Conservation (phyloP, 257 asterid species). For the Solanum etuberosum region DNA sequence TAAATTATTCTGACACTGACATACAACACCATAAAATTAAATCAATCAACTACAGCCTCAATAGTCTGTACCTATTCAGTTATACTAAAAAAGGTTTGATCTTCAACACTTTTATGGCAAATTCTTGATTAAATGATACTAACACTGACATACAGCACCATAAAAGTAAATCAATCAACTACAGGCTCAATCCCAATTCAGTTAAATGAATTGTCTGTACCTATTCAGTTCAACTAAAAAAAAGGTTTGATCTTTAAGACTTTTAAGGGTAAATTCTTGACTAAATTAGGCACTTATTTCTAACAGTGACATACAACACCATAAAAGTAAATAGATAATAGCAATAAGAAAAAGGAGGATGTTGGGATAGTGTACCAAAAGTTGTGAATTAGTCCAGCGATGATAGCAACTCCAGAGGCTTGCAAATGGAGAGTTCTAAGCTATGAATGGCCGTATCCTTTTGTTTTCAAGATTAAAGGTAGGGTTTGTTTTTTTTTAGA, state of each 20-base stretch:
- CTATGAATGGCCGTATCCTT: neutral
- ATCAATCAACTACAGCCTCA: neutral
- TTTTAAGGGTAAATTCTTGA: neutral
- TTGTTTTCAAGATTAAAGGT: neutral
- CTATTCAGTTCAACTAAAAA: neutral
- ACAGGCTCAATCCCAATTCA: neutral
- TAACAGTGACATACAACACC: neutral
- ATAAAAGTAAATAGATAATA: neutral
- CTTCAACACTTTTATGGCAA: neutral
- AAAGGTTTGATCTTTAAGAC: neutral
- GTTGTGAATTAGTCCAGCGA: neutral
- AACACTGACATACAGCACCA: neutral
- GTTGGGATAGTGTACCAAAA: neutral
- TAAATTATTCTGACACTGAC: neutral
- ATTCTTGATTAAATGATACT: neutral
- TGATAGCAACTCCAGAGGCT: neutral
- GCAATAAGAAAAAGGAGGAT: neutral
- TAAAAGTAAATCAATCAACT: neutral
- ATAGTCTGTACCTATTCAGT: neutral
- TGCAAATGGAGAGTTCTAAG: neutral
- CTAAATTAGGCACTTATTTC: neutral
- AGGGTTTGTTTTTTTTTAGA: neutral
- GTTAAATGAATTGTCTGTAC: neutral
- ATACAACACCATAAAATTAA: neutral
- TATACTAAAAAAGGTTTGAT: neutral